Percentiles rank a stretch among this genome's conserved stretches.
Conservation (phyloP, 495 filamentous ascomycete genomes). For the Astrothelium macrocarpum region DNA sequence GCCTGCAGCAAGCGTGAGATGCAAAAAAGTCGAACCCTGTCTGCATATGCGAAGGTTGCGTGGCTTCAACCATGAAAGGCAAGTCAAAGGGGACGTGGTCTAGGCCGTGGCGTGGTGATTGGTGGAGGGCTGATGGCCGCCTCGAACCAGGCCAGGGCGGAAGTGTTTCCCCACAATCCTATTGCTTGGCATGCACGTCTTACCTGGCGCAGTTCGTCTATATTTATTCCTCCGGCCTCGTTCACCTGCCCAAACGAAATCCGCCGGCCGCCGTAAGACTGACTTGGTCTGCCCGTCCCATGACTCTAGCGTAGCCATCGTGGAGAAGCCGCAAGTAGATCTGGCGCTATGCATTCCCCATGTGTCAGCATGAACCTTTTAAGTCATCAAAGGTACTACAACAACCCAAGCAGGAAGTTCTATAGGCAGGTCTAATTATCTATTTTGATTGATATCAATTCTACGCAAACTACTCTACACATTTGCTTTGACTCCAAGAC, state of each 20-base stretch:
- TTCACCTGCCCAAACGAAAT: background rate
- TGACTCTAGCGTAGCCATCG: too few relatives aligned
- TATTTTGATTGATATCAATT: too few relatives aligned
- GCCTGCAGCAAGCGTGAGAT: background rate
- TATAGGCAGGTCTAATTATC: too few relatives aligned
- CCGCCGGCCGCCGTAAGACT: background rate
- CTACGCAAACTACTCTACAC: too few relatives aligned
- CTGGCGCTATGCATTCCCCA: too few relatives aligned
- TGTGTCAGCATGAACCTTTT: too few relatives aligned
- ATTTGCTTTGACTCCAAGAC: background rate
- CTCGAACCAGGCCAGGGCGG: background rate
- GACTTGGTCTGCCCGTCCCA: background rate
- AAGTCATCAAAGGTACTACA: too few relatives aligned
- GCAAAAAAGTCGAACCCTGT: background rate
- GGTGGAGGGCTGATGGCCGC: background rate
- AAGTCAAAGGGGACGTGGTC: background rate
- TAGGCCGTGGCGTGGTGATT: background rate
- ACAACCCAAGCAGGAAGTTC: too few relatives aligned
- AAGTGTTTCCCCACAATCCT: slow-evolving; percentile 1
- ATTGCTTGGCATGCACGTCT: slow-evolving; percentile 1
- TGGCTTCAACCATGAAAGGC: background rate
- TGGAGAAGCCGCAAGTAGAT: too few relatives aligned
- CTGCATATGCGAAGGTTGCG: background rate
- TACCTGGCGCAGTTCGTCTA: background rate
- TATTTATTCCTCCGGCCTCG: background rate